Base-by-base conservation (phyloP, 495 filamentous ascomycete genomes). In the Podospora appendiculata region DNA sequence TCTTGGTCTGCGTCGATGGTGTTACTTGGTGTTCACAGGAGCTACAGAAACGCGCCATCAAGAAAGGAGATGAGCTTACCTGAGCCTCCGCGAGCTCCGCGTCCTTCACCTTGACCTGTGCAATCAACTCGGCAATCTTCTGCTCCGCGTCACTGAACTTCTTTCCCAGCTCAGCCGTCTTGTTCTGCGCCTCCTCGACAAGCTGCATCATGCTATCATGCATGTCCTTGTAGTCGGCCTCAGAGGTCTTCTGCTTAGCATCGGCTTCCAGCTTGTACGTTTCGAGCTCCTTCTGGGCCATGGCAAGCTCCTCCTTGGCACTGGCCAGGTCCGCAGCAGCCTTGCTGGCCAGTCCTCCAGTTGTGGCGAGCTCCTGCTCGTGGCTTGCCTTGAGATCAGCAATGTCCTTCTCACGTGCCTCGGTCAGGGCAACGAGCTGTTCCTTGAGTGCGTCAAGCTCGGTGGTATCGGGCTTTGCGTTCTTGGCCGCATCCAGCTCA, bases 141-240 rank as follows among this genome's bases (percentile, higher is more conserved):
- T 74, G 66, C 54, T 70, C 69, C 0, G 57, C 59, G 9, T 61
- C 60, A 39, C 55, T 59, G 6, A 56, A 32, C 11, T 71, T 67
- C 53, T 68, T 67, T 48, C 65, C 64, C 8, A 49, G 50, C 10
- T 58, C 58, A 16, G 62, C 63, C 41, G 69, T 62, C 60, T 72
- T 68, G 47, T 58, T 70, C 51, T 74, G 66, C 49, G 74, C 75
- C 61, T 79, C 76, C 55, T 77, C 73, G 6, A 74, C 68, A 45
- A 77, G 61, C 54, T 67, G 56, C 8, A 70, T 72, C 65, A 80
- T 62, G 50, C 72, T 78, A 18, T 79, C 75, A 51, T 81, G 75
- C 73, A 80, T 74, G 51, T 77, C 74, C 57, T 76, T 73, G 61
- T 78, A 80, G 57, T 81, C 78, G 19, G 74, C 67, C 61, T 73